Percentiles rank a stretch among this genome's conserved stretches.
These are phyloP conservation scores for Gossypium anomalum DNA, from an alignment of 345 rosid species.

Conservation along the genomic window DNA sequence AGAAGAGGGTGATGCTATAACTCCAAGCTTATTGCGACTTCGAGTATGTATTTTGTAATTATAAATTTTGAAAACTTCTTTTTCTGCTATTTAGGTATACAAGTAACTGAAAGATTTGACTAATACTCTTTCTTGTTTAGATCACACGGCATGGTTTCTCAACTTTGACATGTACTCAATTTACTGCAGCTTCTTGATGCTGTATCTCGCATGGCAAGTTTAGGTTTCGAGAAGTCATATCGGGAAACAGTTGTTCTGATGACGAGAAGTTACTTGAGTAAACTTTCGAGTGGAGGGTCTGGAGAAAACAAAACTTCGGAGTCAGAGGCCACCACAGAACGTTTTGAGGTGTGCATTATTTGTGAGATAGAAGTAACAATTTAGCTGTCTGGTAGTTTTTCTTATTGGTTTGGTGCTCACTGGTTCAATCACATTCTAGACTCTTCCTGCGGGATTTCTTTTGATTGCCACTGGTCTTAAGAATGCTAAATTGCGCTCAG, in stretches of 20 bases:
- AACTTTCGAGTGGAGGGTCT: conserved; percentile 72
- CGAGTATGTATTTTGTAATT: conserved; percentile 51
- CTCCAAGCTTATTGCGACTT: conserved; percentile 85
- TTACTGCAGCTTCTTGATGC: conserved; percentile 93
- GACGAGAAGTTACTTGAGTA: conserved; percentile 90
- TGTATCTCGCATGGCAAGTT: conserved; percentile 90
- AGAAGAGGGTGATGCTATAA: conserved; percentile 97
- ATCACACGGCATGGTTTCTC: conserved; percentile 25
- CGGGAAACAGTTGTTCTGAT: conserved; percentile 95
- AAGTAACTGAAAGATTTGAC: conserved; percentile 13
- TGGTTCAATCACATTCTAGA: conserved; percentile 62
- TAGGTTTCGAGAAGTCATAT: conserved; percentile 97
- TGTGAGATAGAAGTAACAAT: conserved; percentile 12
- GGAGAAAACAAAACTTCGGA: conserved; percentile 85
- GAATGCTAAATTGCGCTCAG: conserved; percentile 70
- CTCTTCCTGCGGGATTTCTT: conserved; percentile 99
- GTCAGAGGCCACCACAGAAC: conserved; percentile 84
- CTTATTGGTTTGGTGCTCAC: conserved; percentile 44
- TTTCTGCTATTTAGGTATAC: conserved; percentile 8
- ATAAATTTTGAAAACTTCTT: conserved; percentile 11
- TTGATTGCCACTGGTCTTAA: conserved; percentile 78
- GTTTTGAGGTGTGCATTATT: conserved; percentile 66
- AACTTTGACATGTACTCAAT: conserved; percentile 19
- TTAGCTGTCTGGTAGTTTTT: conserved; percentile 19
- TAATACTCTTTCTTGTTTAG: conserved; percentile 19